Base-by-base conservation (phyloP, 257 asterid species). In the Linaria vulgaris region DNA sequence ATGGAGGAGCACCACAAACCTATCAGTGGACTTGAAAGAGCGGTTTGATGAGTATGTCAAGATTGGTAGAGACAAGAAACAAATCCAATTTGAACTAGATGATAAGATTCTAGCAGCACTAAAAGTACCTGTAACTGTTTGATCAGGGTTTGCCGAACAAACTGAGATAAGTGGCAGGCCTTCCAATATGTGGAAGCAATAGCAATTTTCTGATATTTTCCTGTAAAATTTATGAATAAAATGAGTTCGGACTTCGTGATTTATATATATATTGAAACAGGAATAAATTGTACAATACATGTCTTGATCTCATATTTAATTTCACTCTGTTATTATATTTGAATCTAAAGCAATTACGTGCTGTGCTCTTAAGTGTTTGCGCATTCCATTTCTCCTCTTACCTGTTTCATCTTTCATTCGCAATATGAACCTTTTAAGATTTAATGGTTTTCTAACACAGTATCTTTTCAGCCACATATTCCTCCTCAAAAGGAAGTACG, bases 31-130 rank as follows among this genome's bases (percentile, higher is more conserved):
- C 68, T 68, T 92, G 86, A 87, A 92, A 84, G 96, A 89, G 73
- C 72, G 95, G 62, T 91, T 47, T 21, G 84, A 78, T 5, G 97
- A 91, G 81, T 91, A 86, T 62, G 88, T 91, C 64, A 82, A 86
- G 78, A 86, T 85, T 65, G 98, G 98, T 20, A 85, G 98, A 79
- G 98, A 91, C 82, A 88, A 88, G 95, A 91, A 88, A 71, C 60
- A 77, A 54, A 74, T 88, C 2, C 54, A 87, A 59, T 88, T 88
- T 60, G 97, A 88, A 64, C 12, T 81, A n/a, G 98, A 91, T 74
- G 96, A 91, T 63, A 92, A 89, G 88, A 92, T 92, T 64, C 79
- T 92, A 20, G 96, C 80, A 68, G 82, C 95, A 19, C 67, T 88
- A 34, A 85, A 90, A 78, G 87, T 74, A 68, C 88, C 88, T 20